phyloP scores from a whole-genome alignment of 371 early-diverging fungal species.

The Modicella reniformis region DNA sequence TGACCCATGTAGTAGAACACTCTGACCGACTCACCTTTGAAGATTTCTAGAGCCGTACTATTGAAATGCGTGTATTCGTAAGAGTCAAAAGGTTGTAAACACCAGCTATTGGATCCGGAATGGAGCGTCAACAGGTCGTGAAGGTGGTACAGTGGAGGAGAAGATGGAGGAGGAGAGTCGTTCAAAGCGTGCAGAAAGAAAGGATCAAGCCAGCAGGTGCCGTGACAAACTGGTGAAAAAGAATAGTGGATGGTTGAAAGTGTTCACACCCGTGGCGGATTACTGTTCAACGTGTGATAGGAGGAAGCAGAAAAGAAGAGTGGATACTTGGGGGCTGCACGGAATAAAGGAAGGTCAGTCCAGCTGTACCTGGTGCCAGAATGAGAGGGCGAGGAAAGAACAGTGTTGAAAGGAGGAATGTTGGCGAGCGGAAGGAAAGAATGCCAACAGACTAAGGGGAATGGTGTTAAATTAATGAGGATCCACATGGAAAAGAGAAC shows the following conservation, averaged over 20 bases:
- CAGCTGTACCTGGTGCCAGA: constrained; percentile 24
- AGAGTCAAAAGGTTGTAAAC: neutral
- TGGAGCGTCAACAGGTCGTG: too few relatives aligned
- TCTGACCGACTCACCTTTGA: neutral
- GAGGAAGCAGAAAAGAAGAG: neutral
- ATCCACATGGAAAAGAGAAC: too few relatives aligned
- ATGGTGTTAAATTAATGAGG: too few relatives aligned
- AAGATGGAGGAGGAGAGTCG: too few relatives aligned
- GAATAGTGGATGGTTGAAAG: neutral
- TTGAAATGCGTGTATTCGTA: neutral
- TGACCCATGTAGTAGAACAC: neutral
- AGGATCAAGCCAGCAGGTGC: too few relatives aligned
- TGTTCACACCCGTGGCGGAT: neutral
- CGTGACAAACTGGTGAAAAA: too few relatives aligned
- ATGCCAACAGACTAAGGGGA: neutral
- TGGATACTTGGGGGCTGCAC: neutral
- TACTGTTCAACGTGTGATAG: neutral
- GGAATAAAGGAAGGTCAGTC: constrained; percentile 31
- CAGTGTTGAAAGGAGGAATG: neutral
- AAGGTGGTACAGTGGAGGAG: neutral
- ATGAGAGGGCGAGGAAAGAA: neutral
- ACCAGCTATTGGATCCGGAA: neutral
- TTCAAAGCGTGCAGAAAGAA: too few relatives aligned
- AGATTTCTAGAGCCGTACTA: neutral
- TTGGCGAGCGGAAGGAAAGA: neutral